Percentiles rank a stretch among this genome's conserved stretches.
These are phyloP conservation scores for Eleusine indica DNA, from an alignment of 176 grass and related monocot species.

Conservation along the genomic window DNA sequence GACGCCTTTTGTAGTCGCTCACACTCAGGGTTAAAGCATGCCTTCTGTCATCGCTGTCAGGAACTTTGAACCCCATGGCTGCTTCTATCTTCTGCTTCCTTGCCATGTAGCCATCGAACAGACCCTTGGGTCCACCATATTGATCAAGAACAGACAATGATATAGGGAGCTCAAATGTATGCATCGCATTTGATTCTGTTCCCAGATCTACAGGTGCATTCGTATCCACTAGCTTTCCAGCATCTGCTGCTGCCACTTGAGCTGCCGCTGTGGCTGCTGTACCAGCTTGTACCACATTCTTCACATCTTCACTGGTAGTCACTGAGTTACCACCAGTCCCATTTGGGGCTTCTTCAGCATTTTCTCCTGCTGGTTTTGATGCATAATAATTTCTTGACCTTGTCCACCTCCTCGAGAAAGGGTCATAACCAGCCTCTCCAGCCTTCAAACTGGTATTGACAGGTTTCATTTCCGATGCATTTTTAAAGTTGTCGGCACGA, in stretches of 20 bases:
- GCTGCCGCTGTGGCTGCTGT: slow-evolving; percentile 66
- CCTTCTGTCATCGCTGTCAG: slow-evolving; percentile 71
- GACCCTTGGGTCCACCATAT: slow-evolving; percentile 71
- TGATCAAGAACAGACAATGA: slow-evolving; percentile 69
- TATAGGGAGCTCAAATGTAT: slow-evolving; percentile 85
- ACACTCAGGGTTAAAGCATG: slow-evolving; percentile 75
- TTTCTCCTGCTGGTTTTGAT: slow-evolving; percentile 59
- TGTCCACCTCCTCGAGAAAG: slow-evolving; percentile 97
- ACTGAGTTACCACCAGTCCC: slow-evolving; percentile 20
- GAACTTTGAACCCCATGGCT: slow-evolving; percentile 67
- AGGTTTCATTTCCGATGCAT: slow-evolving; percentile 88
- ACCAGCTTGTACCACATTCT: slow-evolving; percentile 45
- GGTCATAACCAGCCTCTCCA: slow-evolving; percentile 96
- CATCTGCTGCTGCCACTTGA: slow-evolving; percentile 78
- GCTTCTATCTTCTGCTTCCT: slow-evolving; percentile 85
- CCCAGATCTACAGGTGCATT: slow-evolving; percentile 84
- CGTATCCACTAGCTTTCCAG: slow-evolving; percentile 85
- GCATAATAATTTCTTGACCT: slow-evolving; percentile 89
- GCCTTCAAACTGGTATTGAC: slow-evolving; percentile 82
- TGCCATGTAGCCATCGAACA: slow-evolving; percentile 68
- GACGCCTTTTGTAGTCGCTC: slow-evolving; percentile 74
- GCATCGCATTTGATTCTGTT: slow-evolving; percentile 68
- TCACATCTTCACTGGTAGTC: slow-evolving; percentile 39
- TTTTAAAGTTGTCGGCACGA: slow-evolving; percentile 91
- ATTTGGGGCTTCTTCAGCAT: slow-evolving; percentile 46